These are phyloP conservation scores for Ganoderma leucocontextum DNA, from an alignment of 1,284 basidiomycete genomes.

Conservation along the genomic window DNA sequence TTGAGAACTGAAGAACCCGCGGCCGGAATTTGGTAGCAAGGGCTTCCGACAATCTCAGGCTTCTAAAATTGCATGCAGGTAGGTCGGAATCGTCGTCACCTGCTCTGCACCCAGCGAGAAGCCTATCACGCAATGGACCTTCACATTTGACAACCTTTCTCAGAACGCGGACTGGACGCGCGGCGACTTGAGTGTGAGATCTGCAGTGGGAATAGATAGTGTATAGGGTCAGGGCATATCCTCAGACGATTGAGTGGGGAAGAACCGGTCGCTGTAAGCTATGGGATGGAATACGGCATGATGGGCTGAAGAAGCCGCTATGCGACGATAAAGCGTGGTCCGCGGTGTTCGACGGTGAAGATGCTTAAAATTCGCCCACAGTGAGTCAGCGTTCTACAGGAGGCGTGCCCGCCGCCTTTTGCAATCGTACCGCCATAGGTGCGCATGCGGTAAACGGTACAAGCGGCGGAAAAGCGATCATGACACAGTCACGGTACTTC, in stretches of 20 bases:
- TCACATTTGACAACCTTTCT: conserved; percentile 55
- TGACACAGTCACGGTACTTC: conserved; percentile 45
- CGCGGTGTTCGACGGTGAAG: conserved; percentile 70
- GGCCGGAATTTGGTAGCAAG: background rate
- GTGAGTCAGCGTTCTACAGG: background rate
- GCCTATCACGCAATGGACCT: conserved; percentile 59
- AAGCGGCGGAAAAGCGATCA: conserved; percentile 45
- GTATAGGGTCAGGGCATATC: conserved; percentile 59
- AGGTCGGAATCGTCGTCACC: conserved; percentile 38
- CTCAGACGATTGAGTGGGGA: conserved; percentile 55
- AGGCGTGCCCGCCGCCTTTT: background rate
- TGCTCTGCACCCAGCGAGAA: conserved; percentile 74
- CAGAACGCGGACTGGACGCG: conserved; percentile 65
- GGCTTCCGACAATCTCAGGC: background rate
- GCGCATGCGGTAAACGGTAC: conserved; percentile 44
- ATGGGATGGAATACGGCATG: conserved; percentile 39
- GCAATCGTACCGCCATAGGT: conserved; percentile 47
- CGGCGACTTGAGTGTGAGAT: conserved; percentile 46
- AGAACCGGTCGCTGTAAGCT: conserved; percentile 53
- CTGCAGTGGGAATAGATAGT: background rate
- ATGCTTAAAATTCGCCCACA: conserved; percentile 48
- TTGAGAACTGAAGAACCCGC: background rate
- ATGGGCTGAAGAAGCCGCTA: conserved; percentile 7
- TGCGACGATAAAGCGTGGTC: background rate
- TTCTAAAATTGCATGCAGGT: background rate